Conservation (phyloP, 1,284 basidiomycete genomes). For the Moesziomyces sp. region DNA sequence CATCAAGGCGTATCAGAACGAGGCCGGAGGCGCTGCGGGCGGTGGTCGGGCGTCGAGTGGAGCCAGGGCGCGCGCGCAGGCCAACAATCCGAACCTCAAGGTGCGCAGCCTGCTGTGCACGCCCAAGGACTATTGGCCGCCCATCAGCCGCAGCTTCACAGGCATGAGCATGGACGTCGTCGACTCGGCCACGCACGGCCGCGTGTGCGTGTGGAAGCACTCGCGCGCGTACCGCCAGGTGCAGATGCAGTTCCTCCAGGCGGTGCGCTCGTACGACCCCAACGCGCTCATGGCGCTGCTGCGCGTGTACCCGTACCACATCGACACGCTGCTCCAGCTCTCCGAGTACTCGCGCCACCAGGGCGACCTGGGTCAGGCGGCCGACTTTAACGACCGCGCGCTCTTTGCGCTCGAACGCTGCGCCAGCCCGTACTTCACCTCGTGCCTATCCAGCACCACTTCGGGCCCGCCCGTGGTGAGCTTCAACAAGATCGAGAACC, state of each 20-base stretch:
- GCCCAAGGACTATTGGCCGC: conserved; percentile 63
- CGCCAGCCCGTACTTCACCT: conserved; percentile 52
- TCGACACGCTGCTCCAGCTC: conserved; percentile 65
- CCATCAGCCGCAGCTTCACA: conserved; percentile 60
- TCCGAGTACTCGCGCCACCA: conserved; percentile 64
- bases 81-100: conserved; percentile 62
- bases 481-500: conserved; percentile 62
- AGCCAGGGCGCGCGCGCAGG: conserved; percentile 52
- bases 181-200: conserved; percentile 37
- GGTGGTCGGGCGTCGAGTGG: conserved; percentile 23
- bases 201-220: conserved; percentile 59
- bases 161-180: conserved; percentile 62
- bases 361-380: conserved; percentile 64
- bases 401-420: conserved; percentile 64
- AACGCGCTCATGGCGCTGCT: conserved; percentile 59
- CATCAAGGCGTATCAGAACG: conserved; percentile 63
- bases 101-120: conserved; percentile 58
- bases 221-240: conserved; percentile 61
- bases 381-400: conserved; percentile 64
- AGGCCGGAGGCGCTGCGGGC: conserved; percentile 28
- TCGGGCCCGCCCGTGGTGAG: conserved; percentile 58
- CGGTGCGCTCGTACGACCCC: conserved; percentile 61
- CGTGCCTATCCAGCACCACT: conserved; percentile 52
- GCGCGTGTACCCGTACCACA: conserved; percentile 65
- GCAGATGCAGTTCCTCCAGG: conserved; percentile 65